These are phyloP conservation scores for Globisporangium heterothallicum DNA, from an alignment of 352 stramenopile species.

Conservation along the genomic window DNA sequence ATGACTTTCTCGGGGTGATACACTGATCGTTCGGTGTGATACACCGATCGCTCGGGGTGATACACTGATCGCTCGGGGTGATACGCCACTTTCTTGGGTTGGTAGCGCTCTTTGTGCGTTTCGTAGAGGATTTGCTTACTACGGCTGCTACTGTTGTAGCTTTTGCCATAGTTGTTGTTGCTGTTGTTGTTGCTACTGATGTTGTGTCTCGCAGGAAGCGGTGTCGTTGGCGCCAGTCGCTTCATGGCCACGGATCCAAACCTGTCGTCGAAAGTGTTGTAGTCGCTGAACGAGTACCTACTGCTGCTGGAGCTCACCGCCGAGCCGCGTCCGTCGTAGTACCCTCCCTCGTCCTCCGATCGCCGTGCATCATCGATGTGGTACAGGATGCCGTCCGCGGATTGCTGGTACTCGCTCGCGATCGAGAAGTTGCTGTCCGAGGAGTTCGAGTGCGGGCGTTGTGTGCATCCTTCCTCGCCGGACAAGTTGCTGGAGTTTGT, in stretches of 20 bases:
- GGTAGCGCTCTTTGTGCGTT: too few species aligned
- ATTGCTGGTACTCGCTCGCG: conserved; percentile 33
- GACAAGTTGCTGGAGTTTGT: conserved; percentile 22
- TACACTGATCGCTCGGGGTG: too few species aligned
- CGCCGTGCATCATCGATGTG: not conserved
- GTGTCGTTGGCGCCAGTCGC: conserved; percentile 3
- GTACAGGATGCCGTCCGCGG: not conserved
- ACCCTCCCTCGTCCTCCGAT: not conserved
- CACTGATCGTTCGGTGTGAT: not conserved
- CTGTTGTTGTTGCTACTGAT: not conserved
- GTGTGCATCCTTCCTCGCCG: conserved; percentile 1
- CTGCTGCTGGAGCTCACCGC: conserved; percentile 44
- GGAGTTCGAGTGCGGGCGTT: conserved; percentile 24
- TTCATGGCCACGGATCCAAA: conserved; percentile 22
- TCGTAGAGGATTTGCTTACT: conserved; percentile 2
- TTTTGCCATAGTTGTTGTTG: not conserved
- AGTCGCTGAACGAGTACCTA: conserved; percentile 52
- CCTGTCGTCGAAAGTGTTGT: conserved; percentile 48
- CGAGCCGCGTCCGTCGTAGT: conserved; percentile 19
- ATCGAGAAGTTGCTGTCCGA: conserved; percentile 56
- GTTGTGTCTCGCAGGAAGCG: not conserved
- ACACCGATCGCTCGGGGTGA: not conserved
- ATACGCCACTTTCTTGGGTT: too few species aligned
- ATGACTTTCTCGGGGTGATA: conserved; percentile 11
- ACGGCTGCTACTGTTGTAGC: conserved; percentile 1